phyloP scores from a whole-genome alignment of 2,329 filamentous ascomycete genomes.

The Chalaropsis thielavioides region DNA sequence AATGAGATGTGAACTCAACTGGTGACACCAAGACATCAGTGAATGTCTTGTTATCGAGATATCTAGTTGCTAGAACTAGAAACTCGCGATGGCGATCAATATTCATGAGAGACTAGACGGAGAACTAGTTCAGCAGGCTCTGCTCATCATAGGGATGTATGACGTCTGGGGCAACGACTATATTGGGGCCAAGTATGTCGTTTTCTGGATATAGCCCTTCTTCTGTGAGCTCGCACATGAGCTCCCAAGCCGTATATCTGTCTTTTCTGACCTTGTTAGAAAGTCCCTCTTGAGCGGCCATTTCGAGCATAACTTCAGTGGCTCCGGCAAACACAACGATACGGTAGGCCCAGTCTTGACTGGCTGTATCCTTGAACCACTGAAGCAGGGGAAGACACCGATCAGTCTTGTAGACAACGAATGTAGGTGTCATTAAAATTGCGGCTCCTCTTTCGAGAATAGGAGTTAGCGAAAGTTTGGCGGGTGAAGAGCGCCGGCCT shows the following conservation, averaged over 20 bases:
- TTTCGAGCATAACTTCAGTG: not conserved
- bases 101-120: constrained; percentile 38
- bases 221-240: constrained; percentile 1
- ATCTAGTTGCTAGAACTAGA: constrained; percentile 37
- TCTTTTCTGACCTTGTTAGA: not conserved
- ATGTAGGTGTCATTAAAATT: constrained; percentile 31
- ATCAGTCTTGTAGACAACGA: constrained; percentile 28
- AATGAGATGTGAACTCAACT: constrained; percentile 25
- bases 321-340: not conserved
- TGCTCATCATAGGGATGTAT: constrained; percentile 48
- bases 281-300: not conserved
- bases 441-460: constrained; percentile 25
- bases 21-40: constrained; percentile 10
- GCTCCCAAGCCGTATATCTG: not conserved
- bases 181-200: not conserved
- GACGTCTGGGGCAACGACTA: constrained; percentile 27
- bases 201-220: not conserved
- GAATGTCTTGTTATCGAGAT: constrained; percentile 17
- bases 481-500: constrained; percentile 2
- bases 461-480: constrained; percentile 22
- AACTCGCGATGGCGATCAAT: constrained; percentile 41
- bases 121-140: constrained; percentile 49
- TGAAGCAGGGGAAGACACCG: constrained; percentile 26
- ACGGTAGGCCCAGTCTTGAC: not conserved
- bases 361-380: constrained; percentile 23